Evolutionary conservation across 2,329 filamentous ascomycete genomes (phyloP), one percentile per base, ranked within the genome.

Genomic region (Neofusicoccum parvum): DNA sequence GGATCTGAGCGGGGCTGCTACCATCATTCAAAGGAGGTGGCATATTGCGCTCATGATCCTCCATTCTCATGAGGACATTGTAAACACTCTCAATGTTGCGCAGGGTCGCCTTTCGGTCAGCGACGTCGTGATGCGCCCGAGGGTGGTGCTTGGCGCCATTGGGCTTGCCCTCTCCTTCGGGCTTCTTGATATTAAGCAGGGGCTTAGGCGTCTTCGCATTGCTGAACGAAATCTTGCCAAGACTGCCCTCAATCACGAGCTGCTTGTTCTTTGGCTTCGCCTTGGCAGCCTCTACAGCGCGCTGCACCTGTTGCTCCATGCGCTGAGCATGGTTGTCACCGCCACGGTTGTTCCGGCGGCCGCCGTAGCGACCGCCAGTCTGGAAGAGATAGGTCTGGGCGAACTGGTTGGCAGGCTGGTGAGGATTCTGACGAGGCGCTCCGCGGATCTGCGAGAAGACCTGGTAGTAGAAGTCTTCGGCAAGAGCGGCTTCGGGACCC

Each of bases 301-400:
- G 89, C 76, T 97, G 94, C 12, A 99, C 96, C 78, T 99, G 95
- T 79, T 99, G 95, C 78, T 99, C 94, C 95, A 99, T 99, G 64
- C 95, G 90, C 77, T 98, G 95, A 81, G 98, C 92, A 74, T 99
- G 95, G 75, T 97, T 99, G 77, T 99, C 95, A 17, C 92, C 93
- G 49, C 90, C 92, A 66, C 92, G 87, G 67, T 89, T 88, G 70
- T 95, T 88, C 69, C 93, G 87, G 68, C 93, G 81, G 45, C 74
- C 75, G 64, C 91, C 90, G 69, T 93, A 88, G 20, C 94, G 89
- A 70, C 90, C 92, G 34, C 94, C 94, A 2, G 94, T 97, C 78
- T 98, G 94, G 79, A 96, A 96, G 2, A 99, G 84, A 74, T 99
- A 99, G 0, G 95, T 99, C 79, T 99, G 95, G 0, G 95, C 95